Percentiles rank a stretch among this genome's conserved stretches.
Evolutionary conservation across 768 basidiomycete species (phyloP).

Genomic region (Myochromella boudieri): DNA sequence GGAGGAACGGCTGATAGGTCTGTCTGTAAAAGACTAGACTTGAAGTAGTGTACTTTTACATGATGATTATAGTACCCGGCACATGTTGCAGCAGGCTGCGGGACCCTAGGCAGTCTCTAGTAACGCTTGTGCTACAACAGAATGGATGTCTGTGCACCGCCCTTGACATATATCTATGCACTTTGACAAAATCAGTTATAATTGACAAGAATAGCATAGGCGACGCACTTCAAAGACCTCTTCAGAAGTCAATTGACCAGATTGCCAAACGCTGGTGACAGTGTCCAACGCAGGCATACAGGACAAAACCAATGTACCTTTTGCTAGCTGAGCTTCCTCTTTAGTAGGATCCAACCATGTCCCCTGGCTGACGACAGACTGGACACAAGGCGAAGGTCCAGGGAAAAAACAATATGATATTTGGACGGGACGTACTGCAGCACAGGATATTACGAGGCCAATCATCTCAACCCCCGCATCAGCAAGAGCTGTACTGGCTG

Average conservation of each 20-base stretch:
- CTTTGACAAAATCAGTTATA: conserved; percentile 34
- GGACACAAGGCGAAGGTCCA: conserved; percentile 3
- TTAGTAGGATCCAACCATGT: conserved; percentile 82
- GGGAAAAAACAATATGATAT: too few relatives aligned
- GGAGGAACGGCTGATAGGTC: too few relatives aligned
- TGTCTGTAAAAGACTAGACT: too few relatives aligned
- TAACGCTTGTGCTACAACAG: conserved; percentile 71
- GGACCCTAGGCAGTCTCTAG: conserved; percentile 34
- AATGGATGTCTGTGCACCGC: conserved; percentile 73
- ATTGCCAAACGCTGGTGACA: conserved; percentile 86
- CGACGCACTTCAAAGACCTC: conserved; percentile 56
- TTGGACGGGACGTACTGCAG: conserved; percentile 52
- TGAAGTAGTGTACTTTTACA: too few relatives aligned
- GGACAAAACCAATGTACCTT: conserved; percentile 73
- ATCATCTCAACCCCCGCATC: conserved; percentile 92
- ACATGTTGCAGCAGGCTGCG: neutral
- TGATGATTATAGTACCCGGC: too few relatives aligned
- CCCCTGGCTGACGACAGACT: conserved; percentile 59
- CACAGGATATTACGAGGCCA: conserved; percentile 83
- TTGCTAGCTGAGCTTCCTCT: conserved; percentile 56
- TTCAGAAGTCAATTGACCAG: conserved; percentile 59
- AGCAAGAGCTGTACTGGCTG: conserved; percentile 87
- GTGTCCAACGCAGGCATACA: conserved; percentile 87
- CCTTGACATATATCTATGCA: conserved; percentile 70
- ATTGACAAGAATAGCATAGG: neutral